Evolutionary conservation across 1,139 yeast genomes (phyloP).

Genomic region (Taphrina sp.): DNA sequence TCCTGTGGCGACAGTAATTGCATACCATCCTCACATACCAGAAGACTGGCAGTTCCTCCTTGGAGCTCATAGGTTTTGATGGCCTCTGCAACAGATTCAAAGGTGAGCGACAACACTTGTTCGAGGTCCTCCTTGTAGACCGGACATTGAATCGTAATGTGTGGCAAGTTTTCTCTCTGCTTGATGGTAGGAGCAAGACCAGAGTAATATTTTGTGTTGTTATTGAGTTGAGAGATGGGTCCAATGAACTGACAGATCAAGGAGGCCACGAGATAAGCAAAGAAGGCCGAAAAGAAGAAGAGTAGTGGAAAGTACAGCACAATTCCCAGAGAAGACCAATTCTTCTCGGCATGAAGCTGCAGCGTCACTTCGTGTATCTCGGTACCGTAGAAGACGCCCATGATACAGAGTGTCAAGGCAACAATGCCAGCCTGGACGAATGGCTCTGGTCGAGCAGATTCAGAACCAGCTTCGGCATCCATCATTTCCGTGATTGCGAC

Average conservation of each 20-base stretch:
- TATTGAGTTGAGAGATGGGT: constrained; percentile 35
- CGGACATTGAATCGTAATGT: constrained; percentile 36
- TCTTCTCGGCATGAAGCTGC: constrained; percentile 32
- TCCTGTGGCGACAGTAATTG: constrained; percentile 30
- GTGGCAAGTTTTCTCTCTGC: constrained; percentile 32
- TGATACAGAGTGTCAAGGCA: constrained; percentile 31
- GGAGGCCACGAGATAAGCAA: constrained; percentile 31
- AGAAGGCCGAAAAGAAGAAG: constrained; percentile 32
- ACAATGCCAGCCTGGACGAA: constrained; percentile 31
- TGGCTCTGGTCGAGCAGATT: constrained; percentile 21
- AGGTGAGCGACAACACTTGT: constrained; percentile 34
- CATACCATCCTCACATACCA: constrained; percentile 36
- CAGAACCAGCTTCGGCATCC: constrained; percentile 27
- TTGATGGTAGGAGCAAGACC: constrained; percentile 33
- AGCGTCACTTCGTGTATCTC: constrained; percentile 19
- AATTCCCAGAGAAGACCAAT: constrained; percentile 24
- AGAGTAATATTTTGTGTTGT: constrained; percentile 35
- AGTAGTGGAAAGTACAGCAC: constrained; percentile 33
- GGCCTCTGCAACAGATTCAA: constrained; percentile 31
- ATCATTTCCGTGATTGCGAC: constrained; percentile 2
- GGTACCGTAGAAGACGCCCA: constrained; percentile 34
- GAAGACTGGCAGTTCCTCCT: constrained; percentile 35
- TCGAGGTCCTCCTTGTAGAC: constrained; percentile 36
- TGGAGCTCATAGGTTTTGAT: constrained; percentile 36
- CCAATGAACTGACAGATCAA: constrained; percentile 34